phyloP scores from a whole-genome alignment of 164 flowering plant species.

The Euptelea pleiosperma region DNA sequence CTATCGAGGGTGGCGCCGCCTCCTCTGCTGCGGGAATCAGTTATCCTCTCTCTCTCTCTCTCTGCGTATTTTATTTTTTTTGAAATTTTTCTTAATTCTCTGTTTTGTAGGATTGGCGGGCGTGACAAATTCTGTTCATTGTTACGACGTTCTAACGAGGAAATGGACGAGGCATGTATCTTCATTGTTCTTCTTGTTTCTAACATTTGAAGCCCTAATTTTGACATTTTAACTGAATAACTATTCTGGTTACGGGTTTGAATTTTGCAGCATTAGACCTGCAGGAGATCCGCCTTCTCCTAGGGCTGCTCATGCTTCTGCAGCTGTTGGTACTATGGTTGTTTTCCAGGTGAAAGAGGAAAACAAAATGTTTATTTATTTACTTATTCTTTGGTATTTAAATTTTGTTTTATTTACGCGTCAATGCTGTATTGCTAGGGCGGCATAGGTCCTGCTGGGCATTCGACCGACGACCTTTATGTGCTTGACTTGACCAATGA shows the following conservation, averaged over 20 bases:
- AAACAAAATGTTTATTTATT: not conserved
- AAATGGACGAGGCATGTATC: constrained; percentile 75
- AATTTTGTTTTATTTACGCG: not conserved
- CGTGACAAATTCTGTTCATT: constrained; percentile 88
- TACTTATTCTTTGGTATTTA: not conserved
- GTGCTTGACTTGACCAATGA: constrained; percentile 94
- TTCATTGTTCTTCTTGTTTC: not conserved
- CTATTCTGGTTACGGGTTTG: constrained; percentile 1
- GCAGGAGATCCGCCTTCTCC: constrained; percentile 98
- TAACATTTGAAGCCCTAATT: constrained; percentile 8
- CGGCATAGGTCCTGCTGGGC: constrained; percentile 99
- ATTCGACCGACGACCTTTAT: constrained; percentile 92
- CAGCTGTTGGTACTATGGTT: constrained; percentile 97
- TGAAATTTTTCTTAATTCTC: constrained; percentile 2
- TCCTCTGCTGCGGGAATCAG: constrained; percentile 77
- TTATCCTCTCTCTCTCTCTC: constrained; percentile 15
- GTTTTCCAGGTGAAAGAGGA: constrained; percentile 78
- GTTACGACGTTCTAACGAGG: constrained; percentile 76
- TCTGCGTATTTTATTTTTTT: not conserved
- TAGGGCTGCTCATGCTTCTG: constrained; percentile 96
- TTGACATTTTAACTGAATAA: not conserved
- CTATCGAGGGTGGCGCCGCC: constrained; percentile 79
- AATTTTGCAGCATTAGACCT: constrained; percentile 54
- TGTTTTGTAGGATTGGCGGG: constrained; percentile 73
- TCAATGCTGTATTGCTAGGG: constrained; percentile 57